Evolutionary conservation across 2,329 filamentous ascomycete species (phyloP).

Genomic region (Verticillium zaregamsianum): DNA sequence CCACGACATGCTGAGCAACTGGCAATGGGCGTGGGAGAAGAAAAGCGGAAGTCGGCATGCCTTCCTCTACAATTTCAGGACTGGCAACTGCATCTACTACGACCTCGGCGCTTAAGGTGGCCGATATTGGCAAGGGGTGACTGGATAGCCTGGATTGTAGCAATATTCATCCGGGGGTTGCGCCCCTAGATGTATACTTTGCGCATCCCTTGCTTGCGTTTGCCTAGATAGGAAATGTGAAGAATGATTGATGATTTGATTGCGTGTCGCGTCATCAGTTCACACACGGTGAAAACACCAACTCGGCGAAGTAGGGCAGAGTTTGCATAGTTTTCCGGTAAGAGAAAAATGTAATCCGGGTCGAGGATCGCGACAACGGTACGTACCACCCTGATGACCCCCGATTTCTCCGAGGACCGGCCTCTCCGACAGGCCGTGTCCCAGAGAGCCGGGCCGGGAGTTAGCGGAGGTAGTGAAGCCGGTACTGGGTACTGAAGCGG

Average conservation of each 20-base stretch:
- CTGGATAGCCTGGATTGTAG: background rate
- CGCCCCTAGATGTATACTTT: background rate
- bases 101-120: conserved; percentile 54
- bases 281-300: background rate
- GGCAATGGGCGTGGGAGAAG: conserved; percentile 52
- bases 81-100: conserved; percentile 79
- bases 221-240: background rate
- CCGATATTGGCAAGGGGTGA: background rate
- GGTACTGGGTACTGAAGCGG: background rate
- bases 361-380: background rate
- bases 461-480: background rate
- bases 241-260: background rate
- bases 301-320: background rate
- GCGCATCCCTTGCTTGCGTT: background rate
- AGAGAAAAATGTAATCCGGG: background rate
- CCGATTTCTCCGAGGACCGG: background rate
- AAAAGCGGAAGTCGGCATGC: conserved; percentile 61
- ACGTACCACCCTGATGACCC: background rate
- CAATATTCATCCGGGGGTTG: background rate
- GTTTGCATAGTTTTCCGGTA: background rate
- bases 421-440: background rate
- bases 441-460: background rate
- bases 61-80: conserved; percentile 90
- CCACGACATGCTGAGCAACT: conserved; percentile 68
- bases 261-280: background rate